Evolutionary conservation across 352 stramenopile species (phyloP), one percentile per base, ranked within the genome.

Genomic region (Globisporangium megalacanthum): DNA sequence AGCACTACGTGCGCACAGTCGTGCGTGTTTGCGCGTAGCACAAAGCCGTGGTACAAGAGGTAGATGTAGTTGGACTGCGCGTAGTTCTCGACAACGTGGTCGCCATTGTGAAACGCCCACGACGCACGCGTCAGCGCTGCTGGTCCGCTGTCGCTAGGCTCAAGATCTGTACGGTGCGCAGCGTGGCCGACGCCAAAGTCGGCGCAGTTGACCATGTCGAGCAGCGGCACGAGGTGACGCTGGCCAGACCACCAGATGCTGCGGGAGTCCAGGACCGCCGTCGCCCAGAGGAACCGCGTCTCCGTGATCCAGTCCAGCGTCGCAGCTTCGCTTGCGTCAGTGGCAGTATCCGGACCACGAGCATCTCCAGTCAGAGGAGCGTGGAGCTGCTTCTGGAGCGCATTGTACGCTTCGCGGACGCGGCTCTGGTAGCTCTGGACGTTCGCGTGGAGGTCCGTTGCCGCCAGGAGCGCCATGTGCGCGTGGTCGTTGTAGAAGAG

Each of bases 151-250:
- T 58, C 41, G 10, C 8, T 20, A 9, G 13, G 19, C 25, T 65
- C 56, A 13, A 89, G 54, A 0, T 45, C 62, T 0, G 83, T 93
- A 9, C 63, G 51, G 48, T 97, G 89, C 0, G 72, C 72, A 20
- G 56, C 55, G 50, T 89, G 79, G 6, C 71, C 56, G 0, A 54
- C 52, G 3, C 68, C 56, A 25, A 79, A 64, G 48, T 86, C 74
- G 19, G 73, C 54, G 60, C 89, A 97, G 71, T 98, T 98, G 39
- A 98, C 84, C 75, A 98, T 90, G 65, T 98, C 95, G 7, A 98
- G 76, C 62, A 98, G 69, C 0, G 95, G 95, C 35, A 97, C 90
- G 11, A 98, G 73, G 46, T 98, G 89, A 13, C 89, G 77, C 48
- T 92, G 65, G 4, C 87, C 78, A 6, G 68, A 64, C 93, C 93